These are phyloP conservation scores for Hypomontagnella monticulosa DNA, from an alignment of 495 filamentous ascomycete species.

Conservation along the genomic window DNA sequence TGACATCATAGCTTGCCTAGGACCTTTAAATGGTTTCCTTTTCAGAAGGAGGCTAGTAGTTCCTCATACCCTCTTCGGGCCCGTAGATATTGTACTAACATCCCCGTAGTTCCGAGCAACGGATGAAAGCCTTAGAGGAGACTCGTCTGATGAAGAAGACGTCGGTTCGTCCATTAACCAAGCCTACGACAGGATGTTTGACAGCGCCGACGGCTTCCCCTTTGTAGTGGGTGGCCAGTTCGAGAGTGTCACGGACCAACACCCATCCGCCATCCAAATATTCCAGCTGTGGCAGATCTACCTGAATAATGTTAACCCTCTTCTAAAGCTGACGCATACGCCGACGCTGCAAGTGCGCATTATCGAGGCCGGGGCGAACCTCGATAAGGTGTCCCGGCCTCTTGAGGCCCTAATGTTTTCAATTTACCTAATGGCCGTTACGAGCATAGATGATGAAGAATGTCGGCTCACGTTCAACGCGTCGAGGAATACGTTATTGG, in stretches of 20 bases:
- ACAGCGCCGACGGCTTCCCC: conserved; percentile 64
- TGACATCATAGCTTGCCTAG: conserved; percentile 28
- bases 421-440: conserved; percentile 65
- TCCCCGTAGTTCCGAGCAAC: conserved; percentile 51
- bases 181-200: conserved; percentile 64
- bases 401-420: conserved; percentile 66
- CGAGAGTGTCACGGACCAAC: conserved; percentile 62
- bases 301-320: conserved; percentile 72
- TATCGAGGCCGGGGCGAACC: conserved; percentile 58
- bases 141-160: conserved; percentile 70
- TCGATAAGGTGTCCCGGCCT: conserved; percentile 58
- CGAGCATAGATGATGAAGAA: conserved; percentile 62
- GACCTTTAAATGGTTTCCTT: conserved; percentile 54
- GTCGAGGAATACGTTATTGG: conserved; percentile 52
- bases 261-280: conserved; percentile 74
- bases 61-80: background rate
- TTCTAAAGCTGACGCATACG: conserved; percentile 74
- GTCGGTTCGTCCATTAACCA: conserved; percentile 62
- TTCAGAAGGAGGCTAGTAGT: conserved; percentile 53
- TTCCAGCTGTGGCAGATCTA: conserved; percentile 79
- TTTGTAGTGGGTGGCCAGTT: conserved; percentile 64
- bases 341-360: conserved; percentile 67
- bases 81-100: conserved; percentile 17
- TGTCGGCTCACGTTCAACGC: conserved; percentile 61
- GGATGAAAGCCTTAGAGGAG: conserved; percentile 58